Conservation (phyloP, 306 rosid genomes). For the Styphnolobium japonicum region DNA sequence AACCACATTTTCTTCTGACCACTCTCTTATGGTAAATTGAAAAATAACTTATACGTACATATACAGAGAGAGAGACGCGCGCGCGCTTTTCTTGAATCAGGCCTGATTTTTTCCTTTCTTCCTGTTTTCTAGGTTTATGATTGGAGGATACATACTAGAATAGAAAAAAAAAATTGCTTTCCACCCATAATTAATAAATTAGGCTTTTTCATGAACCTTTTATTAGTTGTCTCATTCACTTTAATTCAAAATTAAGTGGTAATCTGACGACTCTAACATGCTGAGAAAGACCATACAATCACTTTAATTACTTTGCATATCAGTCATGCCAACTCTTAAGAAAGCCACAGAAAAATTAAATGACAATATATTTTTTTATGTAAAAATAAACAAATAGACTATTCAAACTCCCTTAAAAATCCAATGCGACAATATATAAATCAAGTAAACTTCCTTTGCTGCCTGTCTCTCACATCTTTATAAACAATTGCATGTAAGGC, state of each 20-base stretch:
- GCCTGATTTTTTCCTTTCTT: neutral
- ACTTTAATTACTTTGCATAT: neutral
- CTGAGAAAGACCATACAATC: neutral
- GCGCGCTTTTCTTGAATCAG: no score
- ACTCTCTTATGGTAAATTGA: neutral
- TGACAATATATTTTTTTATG: no score
- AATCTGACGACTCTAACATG: neutral
- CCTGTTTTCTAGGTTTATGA: neutral
- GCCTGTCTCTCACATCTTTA: no score
- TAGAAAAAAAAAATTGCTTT: neutral
- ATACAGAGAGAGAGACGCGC: no score
- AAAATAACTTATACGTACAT: no score
- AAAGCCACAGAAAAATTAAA: neutral
- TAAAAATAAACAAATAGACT: no score
- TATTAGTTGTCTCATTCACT: neutral
- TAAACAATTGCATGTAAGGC: no score
- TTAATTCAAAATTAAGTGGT: neutral
- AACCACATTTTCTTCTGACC: neutral
- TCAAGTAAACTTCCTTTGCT: no score
- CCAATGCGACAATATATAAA: no score
- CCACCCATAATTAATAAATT: neutral
- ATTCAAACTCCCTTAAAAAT: no score
- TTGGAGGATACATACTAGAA: neutral
- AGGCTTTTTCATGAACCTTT: neutral
- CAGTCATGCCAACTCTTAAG: neutral